These are phyloP conservation scores for Monilinia polystroma DNA, from an alignment of 2,329 filamentous ascomycete genomes.

Conservation along the genomic window DNA sequence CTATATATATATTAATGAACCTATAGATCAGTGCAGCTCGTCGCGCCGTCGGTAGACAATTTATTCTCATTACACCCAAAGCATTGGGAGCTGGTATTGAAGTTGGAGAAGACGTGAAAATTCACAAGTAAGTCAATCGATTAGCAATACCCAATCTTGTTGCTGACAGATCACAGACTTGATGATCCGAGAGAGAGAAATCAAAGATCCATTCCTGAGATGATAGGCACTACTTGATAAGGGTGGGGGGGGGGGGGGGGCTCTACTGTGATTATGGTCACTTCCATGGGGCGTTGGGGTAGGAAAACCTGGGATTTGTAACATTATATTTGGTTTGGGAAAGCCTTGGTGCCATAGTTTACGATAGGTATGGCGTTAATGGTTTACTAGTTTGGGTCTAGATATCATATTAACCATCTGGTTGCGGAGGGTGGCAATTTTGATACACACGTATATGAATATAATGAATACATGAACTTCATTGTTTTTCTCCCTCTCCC, in stretches of 20 bases:
- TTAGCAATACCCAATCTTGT: not conserved
- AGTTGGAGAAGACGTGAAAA: constrained; percentile 67
- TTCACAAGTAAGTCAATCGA: constrained; percentile 60
- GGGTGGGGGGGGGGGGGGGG: too few relatives aligned
- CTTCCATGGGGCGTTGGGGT: not conserved
- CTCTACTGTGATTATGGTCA: not conserved
- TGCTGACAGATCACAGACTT: constrained; percentile 15
- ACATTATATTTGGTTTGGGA: not conserved
- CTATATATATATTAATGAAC: constrained; percentile 1
- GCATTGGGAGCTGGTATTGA: constrained; percentile 64
- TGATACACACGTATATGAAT: not conserved
- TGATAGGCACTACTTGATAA: constrained; percentile 24
- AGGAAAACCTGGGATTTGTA: not conserved
- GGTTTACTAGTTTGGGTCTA: not conserved
- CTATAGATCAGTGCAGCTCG: constrained; percentile 76
- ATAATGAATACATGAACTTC: constrained; percentile 15
- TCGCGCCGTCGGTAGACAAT: constrained; percentile 84
- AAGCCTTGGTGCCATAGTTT: not conserved
- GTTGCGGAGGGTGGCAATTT: not conserved
- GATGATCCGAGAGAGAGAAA: constrained; percentile 32
- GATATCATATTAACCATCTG: constrained; percentile 1
- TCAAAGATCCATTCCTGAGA: constrained; percentile 35
- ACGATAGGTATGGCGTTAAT: constrained; percentile 11
- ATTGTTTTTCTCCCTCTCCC: not conserved
- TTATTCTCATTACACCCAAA: constrained; percentile 94